Evolutionary conservation across 2,329 filamentous ascomycete genomes (phyloP).

Genomic region (Fusarium nisikadoi): DNA sequence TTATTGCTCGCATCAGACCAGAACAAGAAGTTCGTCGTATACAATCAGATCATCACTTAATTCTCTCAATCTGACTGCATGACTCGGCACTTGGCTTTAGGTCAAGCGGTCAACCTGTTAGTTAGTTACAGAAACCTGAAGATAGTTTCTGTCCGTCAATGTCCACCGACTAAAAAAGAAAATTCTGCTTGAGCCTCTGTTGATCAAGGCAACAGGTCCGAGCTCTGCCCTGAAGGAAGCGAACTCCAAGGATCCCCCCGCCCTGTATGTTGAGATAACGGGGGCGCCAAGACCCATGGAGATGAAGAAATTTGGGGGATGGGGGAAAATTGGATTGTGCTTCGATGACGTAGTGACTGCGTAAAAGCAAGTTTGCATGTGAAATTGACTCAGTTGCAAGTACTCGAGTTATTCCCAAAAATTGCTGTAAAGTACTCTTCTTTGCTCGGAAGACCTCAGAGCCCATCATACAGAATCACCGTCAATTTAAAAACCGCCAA

Average conservation of each 20-base stretch:
- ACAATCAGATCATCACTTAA: constrained; percentile 11
- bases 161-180: background rate
- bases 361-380: constrained; percentile 8
- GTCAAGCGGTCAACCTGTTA: background rate
- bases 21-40: background rate
- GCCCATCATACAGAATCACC: background rate
- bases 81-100: constrained; percentile 2
- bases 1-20: constrained; percentile 8
- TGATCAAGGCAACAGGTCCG: constrained; percentile 22
- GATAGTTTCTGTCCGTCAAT: background rate
- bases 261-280: constrained; percentile 7
- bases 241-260: constrained; percentile 21
- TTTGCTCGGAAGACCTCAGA: background rate
- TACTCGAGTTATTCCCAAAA: background rate
- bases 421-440: background rate
- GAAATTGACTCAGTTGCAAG: background rate
- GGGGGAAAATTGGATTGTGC: constrained; percentile 18
- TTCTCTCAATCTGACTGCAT: constrained; percentile 7
- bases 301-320: constrained; percentile 22
- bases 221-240: constrained; percentile 7
- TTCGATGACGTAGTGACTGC: constrained; percentile 33
- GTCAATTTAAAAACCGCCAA: constrained; percentile 6
- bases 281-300: constrained; percentile 17
- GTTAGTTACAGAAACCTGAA: background rate
- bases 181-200: constrained; percentile 7